These are phyloP conservation scores for Gremmenia infestans DNA, from an alignment of 2,329 filamentous ascomycete genomes.

Conservation along the genomic window DNA sequence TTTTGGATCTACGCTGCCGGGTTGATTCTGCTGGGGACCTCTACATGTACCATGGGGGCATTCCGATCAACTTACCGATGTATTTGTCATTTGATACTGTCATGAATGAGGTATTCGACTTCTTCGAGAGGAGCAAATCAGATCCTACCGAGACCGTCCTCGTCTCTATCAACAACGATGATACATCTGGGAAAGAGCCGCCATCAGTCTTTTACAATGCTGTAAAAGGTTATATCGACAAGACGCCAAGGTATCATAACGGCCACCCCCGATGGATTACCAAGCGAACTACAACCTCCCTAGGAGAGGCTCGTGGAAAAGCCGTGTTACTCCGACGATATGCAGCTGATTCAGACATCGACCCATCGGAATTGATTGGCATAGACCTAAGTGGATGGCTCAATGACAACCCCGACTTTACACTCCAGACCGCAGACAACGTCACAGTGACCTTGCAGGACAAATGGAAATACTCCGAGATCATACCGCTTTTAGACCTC, in stretches of 20 bases:
- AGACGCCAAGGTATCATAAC: conserved; percentile 30
- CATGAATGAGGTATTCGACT: conserved; percentile 52
- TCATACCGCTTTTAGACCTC: conserved; percentile 35
- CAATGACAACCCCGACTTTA: conserved; percentile 59
- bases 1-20: conserved; percentile 65
- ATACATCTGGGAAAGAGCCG: conserved; percentile 52
- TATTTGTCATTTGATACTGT: conserved; percentile 56
- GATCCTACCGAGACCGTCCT: conserved; percentile 63
- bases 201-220: conserved; percentile 43
- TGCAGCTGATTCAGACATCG: conserved; percentile 39
- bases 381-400: conserved; percentile 48
- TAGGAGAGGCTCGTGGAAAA: conserved; percentile 61
- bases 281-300: conserved; percentile 51
- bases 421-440: conserved; percentile 36
- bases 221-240: conserved; percentile 51
- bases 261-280: conserved; percentile 53
- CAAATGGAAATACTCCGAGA: conserved; percentile 40
- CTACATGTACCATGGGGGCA: conserved; percentile 64
- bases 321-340: conserved; percentile 65
- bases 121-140: conserved; percentile 43
- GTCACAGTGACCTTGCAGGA: conserved; percentile 41
- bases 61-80: conserved; percentile 63
- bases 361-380: conserved; percentile 30
- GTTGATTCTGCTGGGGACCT: conserved; percentile 50
- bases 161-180: conserved; percentile 64